A percentile compares a stretch with the other conserved stretches of the same genome.
Evolutionary conservation across 1,139 yeast genomes (phyloP).

Genomic region (Hansenula anomala): DNA sequence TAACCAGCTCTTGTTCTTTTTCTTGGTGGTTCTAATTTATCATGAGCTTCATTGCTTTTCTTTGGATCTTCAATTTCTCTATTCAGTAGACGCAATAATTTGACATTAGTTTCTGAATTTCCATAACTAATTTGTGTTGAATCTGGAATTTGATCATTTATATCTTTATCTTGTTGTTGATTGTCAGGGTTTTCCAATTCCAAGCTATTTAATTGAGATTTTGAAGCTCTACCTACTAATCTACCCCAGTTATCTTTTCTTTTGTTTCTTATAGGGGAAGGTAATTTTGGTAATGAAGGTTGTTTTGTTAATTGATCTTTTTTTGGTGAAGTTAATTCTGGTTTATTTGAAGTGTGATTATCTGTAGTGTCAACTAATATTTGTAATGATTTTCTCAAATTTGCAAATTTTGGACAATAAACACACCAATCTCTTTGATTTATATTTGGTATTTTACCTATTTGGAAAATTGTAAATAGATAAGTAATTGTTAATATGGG

Average conservation of each 20-base stretch:
- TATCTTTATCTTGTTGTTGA: neutral
- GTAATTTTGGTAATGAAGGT: conserved; percentile 22
- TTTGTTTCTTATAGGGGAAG: conserved; percentile 25
- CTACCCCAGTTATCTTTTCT: conserved; percentile 24
- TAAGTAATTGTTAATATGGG: conserved; percentile 54
- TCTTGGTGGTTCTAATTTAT: neutral
- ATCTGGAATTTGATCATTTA: neutral
- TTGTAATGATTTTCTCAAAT: conserved; percentile 10
- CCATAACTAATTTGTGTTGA: conserved; percentile 18
- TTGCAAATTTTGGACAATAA: conserved; percentile 35
- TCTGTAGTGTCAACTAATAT: conserved; percentile 1
- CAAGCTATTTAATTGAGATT: conserved; percentile 25
- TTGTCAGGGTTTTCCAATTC: neutral
- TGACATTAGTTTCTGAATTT: conserved; percentile 5
- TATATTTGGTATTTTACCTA: conserved; percentile 23
- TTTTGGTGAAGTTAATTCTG: neutral
- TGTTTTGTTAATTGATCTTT: neutral
- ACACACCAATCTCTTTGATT: conserved; percentile 47
- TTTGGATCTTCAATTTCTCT: conserved; percentile 1
- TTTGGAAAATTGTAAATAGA: conserved; percentile 38
- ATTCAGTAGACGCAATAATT: conserved; percentile 7
- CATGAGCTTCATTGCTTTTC: neutral
- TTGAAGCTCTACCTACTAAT: conserved; percentile 31
- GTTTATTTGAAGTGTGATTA: neutral
- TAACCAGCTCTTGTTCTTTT: conserved; percentile 14